Evolutionary conservation across 169 alveolate genomes (phyloP).

Genomic region (Plasmodium gaboni): DNA sequence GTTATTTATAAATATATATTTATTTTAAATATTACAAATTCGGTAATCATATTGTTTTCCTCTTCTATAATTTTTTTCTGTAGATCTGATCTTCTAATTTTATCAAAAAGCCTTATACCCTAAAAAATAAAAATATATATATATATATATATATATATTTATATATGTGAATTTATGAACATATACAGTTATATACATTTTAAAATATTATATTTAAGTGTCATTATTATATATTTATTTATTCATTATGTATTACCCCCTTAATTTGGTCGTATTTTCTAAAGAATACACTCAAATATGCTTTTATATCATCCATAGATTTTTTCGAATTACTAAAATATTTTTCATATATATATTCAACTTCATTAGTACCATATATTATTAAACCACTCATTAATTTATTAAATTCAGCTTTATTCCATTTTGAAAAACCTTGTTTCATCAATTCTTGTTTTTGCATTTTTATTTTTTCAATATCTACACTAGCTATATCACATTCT

Average conservation of each 20-base stretch:
- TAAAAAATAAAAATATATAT: conserved; percentile 2
- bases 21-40: conserved; percentile 27
- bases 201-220: no score
- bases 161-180: not conserved
- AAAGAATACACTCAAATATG: conserved; percentile 44
- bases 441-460: conserved; percentile 35
- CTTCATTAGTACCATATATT: conserved; percentile 34
- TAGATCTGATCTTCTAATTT: conserved; percentile 40
- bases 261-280: conserved; percentile 41
- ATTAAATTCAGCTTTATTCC: conserved; percentile 68
- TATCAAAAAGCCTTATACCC: conserved; percentile 55
- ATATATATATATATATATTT: conserved; percentile 7
- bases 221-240: not conserved
- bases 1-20: not conserved
- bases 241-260: conserved; percentile 27
- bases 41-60: conserved; percentile 46
- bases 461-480: conserved; percentile 52
- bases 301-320: conserved; percentile 48
- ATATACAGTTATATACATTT: not conserved
- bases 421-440: conserved; percentile 46
- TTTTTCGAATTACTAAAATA: conserved; percentile 53
- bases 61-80: conserved; percentile 58
- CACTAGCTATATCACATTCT: conserved; percentile 19
- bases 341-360: conserved; percentile 51
- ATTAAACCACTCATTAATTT: conserved; percentile 55